These are phyloP conservation scores for Kuraishia ogatae DNA, from an alignment of 805 yeast genomes.

Conservation along the genomic window DNA sequence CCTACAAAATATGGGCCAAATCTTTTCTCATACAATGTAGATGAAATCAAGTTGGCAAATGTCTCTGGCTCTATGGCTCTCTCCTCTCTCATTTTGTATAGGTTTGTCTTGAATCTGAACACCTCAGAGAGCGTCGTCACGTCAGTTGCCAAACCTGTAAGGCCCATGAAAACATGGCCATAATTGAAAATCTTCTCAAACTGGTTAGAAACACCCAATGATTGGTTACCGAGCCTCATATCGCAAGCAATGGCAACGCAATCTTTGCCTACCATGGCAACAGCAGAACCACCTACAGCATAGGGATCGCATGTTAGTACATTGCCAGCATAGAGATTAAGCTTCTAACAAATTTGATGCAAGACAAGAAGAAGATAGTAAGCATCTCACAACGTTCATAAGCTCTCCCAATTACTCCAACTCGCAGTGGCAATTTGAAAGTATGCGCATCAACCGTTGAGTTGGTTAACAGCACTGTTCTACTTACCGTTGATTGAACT, in stretches of 20 bases:
- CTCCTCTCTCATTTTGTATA: constrained; percentile 88
- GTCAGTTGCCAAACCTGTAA: constrained; percentile 94
- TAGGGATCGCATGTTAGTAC: neutral
- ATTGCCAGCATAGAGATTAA: neutral
- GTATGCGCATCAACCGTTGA: too few relatives aligned
- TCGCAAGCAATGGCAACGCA: constrained; percentile 98
- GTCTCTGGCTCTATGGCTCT: constrained; percentile 88
- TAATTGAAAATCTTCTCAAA: constrained; percentile 87
- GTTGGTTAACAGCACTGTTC: neutral
- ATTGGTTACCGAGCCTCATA: constrained; percentile 87
- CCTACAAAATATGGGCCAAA: constrained; percentile 96
- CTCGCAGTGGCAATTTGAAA: neutral
- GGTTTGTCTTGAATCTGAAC: constrained; percentile 76
- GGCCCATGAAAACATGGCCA: constrained; percentile 81
- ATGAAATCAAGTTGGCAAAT: constrained; percentile 85
- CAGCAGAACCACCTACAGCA: constrained; percentile 79
- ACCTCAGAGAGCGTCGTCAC: constrained; percentile 77
- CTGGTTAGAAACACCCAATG: constrained; percentile 83
- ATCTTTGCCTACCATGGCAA: constrained; percentile 97
- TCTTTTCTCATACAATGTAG: constrained; percentile 83
- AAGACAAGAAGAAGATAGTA: neutral
- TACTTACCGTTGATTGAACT: constrained; percentile 63
- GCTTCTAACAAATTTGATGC: too few relatives aligned
- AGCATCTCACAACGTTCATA: too few relatives aligned
- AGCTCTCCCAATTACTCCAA: neutral